These are phyloP conservation scores for Sordaria brevicollis DNA, from an alignment of 495 filamentous ascomycete genomes.

Conservation along the genomic window DNA sequence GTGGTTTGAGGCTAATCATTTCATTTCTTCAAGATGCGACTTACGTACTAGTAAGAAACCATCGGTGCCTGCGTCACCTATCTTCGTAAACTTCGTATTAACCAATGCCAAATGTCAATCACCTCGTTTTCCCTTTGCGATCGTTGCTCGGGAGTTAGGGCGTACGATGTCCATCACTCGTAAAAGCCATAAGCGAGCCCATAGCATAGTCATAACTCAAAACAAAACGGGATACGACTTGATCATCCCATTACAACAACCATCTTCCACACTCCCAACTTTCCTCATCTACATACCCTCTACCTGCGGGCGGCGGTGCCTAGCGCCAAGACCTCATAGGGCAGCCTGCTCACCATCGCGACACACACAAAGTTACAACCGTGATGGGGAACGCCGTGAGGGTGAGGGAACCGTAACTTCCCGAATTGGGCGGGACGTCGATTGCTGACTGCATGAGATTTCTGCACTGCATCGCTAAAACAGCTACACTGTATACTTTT, in stretches of 20 bases:
- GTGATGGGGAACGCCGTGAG: no score
- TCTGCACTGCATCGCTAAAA: neutral
- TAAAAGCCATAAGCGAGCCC: no score
- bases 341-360: no score
- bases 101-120: no score
- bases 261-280: no score
- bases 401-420: neutral
- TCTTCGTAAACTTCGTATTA: no score
- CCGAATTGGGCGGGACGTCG: neutral
- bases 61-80: neutral
- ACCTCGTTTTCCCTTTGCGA: neutral
- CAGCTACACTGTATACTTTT: neutral
- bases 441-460: neutral
- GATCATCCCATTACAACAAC: neutral
- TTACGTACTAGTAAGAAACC: neutral
- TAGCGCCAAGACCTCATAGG: no score
- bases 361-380: neutral
- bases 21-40: no score
- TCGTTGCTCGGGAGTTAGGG: neutral
- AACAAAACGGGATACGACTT: neutral
- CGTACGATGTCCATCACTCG: neutral
- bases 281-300: no score
- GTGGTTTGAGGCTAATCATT: no score
- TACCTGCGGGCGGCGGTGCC: no score
- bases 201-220: neutral